phyloP scores from a whole-genome alignment of 2,329 filamentous ascomycete species.

The Botrytis porri region DNA sequence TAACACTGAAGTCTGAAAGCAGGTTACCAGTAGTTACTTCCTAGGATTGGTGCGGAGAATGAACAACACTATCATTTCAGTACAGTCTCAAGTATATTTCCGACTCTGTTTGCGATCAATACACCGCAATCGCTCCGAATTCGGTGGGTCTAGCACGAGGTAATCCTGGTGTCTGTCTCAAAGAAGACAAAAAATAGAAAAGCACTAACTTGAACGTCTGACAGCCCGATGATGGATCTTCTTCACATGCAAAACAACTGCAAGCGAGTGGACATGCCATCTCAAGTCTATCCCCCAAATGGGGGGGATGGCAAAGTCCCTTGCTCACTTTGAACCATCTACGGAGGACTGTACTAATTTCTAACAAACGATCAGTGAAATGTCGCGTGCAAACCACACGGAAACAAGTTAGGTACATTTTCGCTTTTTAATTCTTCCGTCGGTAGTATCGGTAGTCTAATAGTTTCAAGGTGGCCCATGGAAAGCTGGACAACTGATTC shows the following conservation, averaged over 20 bases:
- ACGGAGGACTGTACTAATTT: background rate
- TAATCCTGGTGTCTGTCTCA: background rate
- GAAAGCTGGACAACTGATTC: background rate
- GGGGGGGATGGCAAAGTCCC: background rate
- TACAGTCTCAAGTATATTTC: background rate
- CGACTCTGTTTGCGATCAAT: constrained; percentile 3
- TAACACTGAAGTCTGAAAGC: background rate
- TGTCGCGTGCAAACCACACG: constrained; percentile 3
- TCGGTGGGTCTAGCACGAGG: constrained; percentile 14
- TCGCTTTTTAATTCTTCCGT: constrained; percentile 10
- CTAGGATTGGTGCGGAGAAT: constrained; percentile 3
- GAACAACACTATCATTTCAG: constrained; percentile 4
- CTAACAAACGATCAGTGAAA: constrained; percentile 6
- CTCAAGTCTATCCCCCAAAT: background rate
- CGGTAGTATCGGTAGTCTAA: background rate
- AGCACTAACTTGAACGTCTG: background rate
- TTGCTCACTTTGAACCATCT: background rate
- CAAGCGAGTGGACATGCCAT: background rate
- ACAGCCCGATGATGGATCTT: constrained; percentile 7
- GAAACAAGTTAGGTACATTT: background rate
- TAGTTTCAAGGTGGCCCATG: background rate
- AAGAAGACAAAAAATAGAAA: constrained; percentile 4
- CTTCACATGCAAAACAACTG: constrained; percentile 5
- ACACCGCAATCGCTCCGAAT: constrained; percentile 16
- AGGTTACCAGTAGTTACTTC: background rate